Percentiles rank a stretch among this genome's conserved stretches.
Conservation (phyloP, 768 basidiomycete species). For the Boletus coccyginus region DNA sequence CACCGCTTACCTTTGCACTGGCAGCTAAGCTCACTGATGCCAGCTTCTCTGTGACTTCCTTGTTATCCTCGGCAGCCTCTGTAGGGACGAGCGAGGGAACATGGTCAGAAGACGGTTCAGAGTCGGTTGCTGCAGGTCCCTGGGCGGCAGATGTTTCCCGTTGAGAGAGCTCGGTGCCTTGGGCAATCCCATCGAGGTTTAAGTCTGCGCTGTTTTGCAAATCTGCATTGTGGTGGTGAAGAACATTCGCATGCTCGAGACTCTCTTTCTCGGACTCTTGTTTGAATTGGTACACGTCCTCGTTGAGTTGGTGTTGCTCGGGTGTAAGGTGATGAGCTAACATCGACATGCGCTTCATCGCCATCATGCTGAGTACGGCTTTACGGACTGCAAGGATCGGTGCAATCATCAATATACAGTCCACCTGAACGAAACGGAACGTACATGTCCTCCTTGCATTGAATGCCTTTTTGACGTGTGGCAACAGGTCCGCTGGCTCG, state of each 20-base stretch:
- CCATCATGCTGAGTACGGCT: conserved; percentile 83
- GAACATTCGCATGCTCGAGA: conserved; percentile 41
- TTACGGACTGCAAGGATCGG: conserved; percentile 64
- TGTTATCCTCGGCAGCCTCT: conserved; percentile 18
- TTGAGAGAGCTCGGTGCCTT: neutral
- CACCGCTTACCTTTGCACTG: conserved; percentile 31
- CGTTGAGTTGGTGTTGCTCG: conserved; percentile 50
- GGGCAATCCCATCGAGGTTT: neutral
- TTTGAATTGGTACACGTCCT: conserved; percentile 67
- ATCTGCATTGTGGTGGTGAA: conserved; percentile 46
- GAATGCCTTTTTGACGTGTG: conserved; percentile 86
- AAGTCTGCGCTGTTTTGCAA: neutral
- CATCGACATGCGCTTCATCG: conserved; percentile 75
- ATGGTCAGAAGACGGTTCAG: neutral
- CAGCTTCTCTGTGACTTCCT: conserved; percentile 27
- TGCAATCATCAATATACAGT: neutral
- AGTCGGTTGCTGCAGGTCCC: neutral
- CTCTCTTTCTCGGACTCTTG: conserved; percentile 68
- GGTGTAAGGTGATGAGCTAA: conserved; percentile 40
- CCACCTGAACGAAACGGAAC: conserved; percentile 27
- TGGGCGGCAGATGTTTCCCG: conserved; percentile 1
- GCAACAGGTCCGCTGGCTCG: conserved; percentile 73
- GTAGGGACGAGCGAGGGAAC: neutral
- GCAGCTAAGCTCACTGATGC: conserved; percentile 27
- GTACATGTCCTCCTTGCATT: conserved; percentile 83